Evolutionary conservation across 1,284 basidiomycete genomes (phyloP), one percentile per base, ranked within the genome.

Genomic region (Boletus semigastroideus): DNA sequence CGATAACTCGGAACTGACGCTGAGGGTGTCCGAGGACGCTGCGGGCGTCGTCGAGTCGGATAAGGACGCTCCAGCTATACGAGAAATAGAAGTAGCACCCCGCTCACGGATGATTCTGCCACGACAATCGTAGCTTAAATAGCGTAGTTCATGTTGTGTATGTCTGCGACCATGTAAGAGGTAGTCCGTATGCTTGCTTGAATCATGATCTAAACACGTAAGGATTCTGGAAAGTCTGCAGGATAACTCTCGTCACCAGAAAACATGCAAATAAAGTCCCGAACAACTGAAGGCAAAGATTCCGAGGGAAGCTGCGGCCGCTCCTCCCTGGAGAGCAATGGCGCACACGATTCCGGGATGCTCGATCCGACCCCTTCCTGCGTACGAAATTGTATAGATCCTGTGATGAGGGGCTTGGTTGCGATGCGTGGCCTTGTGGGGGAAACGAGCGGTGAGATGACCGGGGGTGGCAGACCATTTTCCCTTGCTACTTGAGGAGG

Each of bases 211-310:
- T 51, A 71, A n/a, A 61, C 69, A 55, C 72, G 65, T 48, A 78
- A 58, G 16, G 76, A 78, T 59, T 70, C 68, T 6, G 77, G 77
- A 59, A 79, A 79, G 58, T 72, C 67, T 10, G 66, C 59, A 16
- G 78, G 78, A 56, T 73, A 78, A 40, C 74, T 79, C 48, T 70
- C 71, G 25, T 73, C 71, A 17, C 61, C 68, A 30, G 66, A 67
- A 53, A 80, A 74, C 74, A 80, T 77, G 13, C 70, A 66, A 51
- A 70, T 61, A 33, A 78, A 62, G 5, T 70, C 66, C 43, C 57
- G 62, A 49, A 66, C 70, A n/a, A 50, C 65, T 3, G 66, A 62
- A 27, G 67, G 70, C 4, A 67, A 36, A 12, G 67, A 59, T 5
- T 55, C 57, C n/a, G 51, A 43, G 31, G 22, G 37, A 14, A 22